Conservation (phyloP, 2,329 filamentous ascomycete species). For the Aspergillus fumigatus region DNA sequence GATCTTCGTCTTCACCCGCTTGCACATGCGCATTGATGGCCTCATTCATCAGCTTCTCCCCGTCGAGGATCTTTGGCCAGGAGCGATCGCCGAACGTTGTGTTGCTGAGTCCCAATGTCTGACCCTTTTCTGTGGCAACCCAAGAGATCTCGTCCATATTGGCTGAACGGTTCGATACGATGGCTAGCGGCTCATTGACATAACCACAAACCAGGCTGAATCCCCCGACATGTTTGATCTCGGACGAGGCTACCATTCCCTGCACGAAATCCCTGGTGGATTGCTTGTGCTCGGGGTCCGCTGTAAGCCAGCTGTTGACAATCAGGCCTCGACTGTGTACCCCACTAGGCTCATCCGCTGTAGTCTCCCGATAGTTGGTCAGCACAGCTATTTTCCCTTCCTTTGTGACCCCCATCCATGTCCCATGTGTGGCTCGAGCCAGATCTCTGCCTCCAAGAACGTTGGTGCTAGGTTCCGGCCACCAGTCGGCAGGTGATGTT, state of each 20-base stretch:
- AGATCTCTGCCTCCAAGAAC: constrained; percentile 60
- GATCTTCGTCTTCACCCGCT: constrained; percentile 42
- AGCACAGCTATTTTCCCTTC: constrained; percentile 59
- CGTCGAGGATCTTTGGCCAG: constrained; percentile 59
- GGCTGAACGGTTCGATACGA: constrained; percentile 60
- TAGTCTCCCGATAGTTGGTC: constrained; percentile 60
- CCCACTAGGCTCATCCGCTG: constrained; percentile 44
- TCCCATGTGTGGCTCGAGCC: constrained; percentile 55
- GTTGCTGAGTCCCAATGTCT: constrained; percentile 59
- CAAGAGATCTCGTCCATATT: constrained; percentile 48
- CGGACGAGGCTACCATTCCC: constrained; percentile 51
- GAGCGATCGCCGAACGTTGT: constrained; percentile 54
- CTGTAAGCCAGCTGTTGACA: constrained; percentile 55
- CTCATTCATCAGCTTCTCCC: constrained; percentile 50
- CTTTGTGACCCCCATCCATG: constrained; percentile 60
- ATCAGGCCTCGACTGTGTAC: constrained; percentile 53
- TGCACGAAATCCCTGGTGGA: constrained; percentile 50
- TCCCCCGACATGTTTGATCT: constrained; percentile 56
- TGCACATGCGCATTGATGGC: constrained; percentile 46
- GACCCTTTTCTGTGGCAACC: constrained; percentile 45
- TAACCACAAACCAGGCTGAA: constrained; percentile 60
- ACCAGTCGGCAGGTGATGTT: constrained; percentile 56
- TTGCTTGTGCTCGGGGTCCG: constrained; percentile 35
- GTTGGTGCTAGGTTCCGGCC: constrained; percentile 51
- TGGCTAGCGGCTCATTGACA: constrained; percentile 50